Evolutionary conservation across 164 flowering plant species (phyloP), one percentile per base, ranked within the genome.

Genomic region (Aristolochia fimbriata): DNA sequence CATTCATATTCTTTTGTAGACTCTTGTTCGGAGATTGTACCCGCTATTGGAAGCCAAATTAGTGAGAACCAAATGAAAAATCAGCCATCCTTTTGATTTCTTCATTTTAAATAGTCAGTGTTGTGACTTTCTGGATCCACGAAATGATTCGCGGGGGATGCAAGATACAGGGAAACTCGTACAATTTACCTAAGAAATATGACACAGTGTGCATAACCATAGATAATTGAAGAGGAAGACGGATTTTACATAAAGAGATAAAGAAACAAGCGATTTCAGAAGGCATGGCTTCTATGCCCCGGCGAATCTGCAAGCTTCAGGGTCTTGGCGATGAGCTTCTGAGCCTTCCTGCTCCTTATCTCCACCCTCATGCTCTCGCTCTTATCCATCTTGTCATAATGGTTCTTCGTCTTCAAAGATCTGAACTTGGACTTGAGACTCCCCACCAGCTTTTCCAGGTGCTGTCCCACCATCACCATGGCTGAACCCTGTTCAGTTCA

Each of bases 331-430:
- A 87, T 77, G 45, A 89, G 72, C 79, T 83, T 87, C 30, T 69
- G 70, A 6, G 96, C 94, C 55, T 79, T 87, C 63, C 76, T 76
- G 82, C 96, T 89, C 55, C 80, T 73, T 1, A 87, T 70, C 67
- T 89, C 96, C 14, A 87, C 70, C 62, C 88, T 89, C 91, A 83
- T 85, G 83, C 96, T 89, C 8, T 89, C 88, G 56, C 85, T 87
- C 79, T 89, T 87, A 47, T 81, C 94, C 20, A 89, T 80, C 84
- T 83, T 85, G 43, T 74, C 71, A 47, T 86, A 89, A 12, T 72
- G 57, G 43, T 76, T 79, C 82, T 81, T 82, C 75, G 51, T 57
- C 68, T 71, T 83, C 68, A 82, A 45, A 1, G 66, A 71, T 74
- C 66, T 75, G 47, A 83, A 63, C 58, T 80, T 88, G 0, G 88